Conservation (phyloP, 495 filamentous ascomycete species). For the Penicillium bovifimosum region DNA sequence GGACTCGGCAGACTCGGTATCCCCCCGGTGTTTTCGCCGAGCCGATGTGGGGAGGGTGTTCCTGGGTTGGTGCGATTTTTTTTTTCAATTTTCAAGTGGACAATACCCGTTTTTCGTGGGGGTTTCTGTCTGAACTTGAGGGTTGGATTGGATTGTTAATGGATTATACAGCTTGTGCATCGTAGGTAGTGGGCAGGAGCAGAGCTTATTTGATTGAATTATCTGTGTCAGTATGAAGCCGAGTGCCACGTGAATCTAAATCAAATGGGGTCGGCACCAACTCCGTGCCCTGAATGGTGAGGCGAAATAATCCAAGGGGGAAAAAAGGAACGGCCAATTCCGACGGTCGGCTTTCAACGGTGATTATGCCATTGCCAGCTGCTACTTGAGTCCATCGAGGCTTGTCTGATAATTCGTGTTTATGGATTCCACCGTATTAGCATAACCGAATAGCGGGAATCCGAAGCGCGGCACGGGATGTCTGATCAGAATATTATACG, state of each 20-base stretch:
- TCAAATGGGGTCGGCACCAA: constrained; percentile 5
- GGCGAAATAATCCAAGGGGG: background rate
- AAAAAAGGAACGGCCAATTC: background rate
- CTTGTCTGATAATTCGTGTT: too few relatives aligned
- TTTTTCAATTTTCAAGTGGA: background rate
- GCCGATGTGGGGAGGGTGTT: constrained; percentile 15
- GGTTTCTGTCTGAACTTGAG: background rate
- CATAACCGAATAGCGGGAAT: constrained; percentile 6
- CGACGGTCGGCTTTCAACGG: background rate
- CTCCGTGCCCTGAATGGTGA: constrained; percentile 8
- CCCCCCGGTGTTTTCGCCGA: constrained; percentile 8
- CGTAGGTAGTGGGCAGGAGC: background rate
- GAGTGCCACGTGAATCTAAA: background rate
- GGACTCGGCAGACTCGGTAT: constrained; percentile 14
- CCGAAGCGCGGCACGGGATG: constrained; percentile 9
- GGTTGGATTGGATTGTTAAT: too few relatives aligned
- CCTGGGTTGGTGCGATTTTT: background rate
- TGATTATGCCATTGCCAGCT: too few relatives aligned
- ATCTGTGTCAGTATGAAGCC: background rate
- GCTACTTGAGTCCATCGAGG: too few relatives aligned
- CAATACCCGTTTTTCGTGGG: background rate
- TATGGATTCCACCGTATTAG: background rate
- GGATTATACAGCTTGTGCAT: too few relatives aligned
- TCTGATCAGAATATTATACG: background rate
- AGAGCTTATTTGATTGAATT: background rate